phyloP scores from a whole-genome alignment of 495 filamentous ascomycete species.

The Neurospora sp. region DNA sequence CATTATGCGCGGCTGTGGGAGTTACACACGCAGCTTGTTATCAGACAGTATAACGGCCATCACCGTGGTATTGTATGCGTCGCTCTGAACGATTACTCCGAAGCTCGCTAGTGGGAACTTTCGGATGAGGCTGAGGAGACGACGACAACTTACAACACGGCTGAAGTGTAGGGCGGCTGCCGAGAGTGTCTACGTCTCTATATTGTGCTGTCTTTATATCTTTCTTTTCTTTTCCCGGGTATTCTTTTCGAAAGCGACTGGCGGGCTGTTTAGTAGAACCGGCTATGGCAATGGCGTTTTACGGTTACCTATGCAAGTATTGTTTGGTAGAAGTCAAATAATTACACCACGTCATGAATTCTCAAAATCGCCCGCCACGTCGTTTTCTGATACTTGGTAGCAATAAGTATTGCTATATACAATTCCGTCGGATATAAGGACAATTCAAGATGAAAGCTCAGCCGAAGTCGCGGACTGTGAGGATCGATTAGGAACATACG shows the following conservation, averaged over 20 bases:
- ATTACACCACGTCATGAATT: background rate
- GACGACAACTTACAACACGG: background rate
- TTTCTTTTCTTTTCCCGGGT: background rate
- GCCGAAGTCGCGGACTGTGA: background rate
- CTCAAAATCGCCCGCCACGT: background rate
- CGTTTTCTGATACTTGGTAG: background rate
- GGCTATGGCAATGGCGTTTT: background rate
- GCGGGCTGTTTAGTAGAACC: background rate
- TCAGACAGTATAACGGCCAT: conserved; percentile 96
- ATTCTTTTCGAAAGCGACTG: background rate
- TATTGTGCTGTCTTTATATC: too few relatives aligned
- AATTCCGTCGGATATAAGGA: background rate
- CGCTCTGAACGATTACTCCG: conserved; percentile 92
- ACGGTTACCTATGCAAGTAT: background rate
- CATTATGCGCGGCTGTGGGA: conserved; percentile 98
- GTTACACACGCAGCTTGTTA: conserved; percentile 71
- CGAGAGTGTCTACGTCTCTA: background rate
- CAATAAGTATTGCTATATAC: background rate
- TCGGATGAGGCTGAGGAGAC: background rate
- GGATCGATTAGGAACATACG: background rate
- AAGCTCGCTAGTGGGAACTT: conserved; percentile 40
- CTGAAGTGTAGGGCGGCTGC: background rate
- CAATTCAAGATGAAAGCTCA: background rate
- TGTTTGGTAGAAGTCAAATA: background rate
- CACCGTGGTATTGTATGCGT: conserved; percentile 94